Evolutionary conservation across 2,329 filamentous ascomycete species (phyloP).

Genomic region (Nigrospora osmanthi): DNA sequence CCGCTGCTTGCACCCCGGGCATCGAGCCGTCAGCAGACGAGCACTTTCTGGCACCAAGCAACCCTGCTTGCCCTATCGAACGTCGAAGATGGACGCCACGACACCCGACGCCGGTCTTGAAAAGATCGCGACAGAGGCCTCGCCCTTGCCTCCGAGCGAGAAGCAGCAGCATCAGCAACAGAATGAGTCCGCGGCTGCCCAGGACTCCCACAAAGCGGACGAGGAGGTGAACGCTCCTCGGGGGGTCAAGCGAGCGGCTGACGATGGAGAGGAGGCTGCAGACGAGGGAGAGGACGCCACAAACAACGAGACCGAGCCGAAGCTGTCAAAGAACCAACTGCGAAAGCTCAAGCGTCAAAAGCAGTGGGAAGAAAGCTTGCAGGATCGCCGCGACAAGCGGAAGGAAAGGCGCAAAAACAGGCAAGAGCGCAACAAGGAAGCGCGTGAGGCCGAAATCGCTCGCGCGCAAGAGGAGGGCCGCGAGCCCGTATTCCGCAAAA

Average conservation of each 20-base stretch:
- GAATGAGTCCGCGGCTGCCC: too few relatives aligned
- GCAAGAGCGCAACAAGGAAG: conserved; percentile 39
- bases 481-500: conserved; percentile 30
- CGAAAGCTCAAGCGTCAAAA: conserved; percentile 70
- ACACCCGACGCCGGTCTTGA: too few relatives aligned
- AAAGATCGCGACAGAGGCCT: too few relatives aligned
- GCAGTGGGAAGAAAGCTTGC: conserved; percentile 68
- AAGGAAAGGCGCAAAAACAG: conserved; percentile 46
- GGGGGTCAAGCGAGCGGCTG: conserved; percentile 23
- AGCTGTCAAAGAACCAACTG: conserved; percentile 75
- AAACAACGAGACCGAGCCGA: conserved; percentile 3
- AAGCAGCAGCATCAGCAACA: too few relatives aligned
- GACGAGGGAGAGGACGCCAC: conserved; percentile 50
- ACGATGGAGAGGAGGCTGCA: conserved; percentile 46
- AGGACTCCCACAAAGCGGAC: not conserved
- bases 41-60: too few relatives aligned
- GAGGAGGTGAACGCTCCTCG: not conserved
- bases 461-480: conserved; percentile 31
- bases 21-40: too few relatives aligned
- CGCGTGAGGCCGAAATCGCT: conserved; percentile 41
- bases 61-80: too few relatives aligned
- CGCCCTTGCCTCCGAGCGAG: too few relatives aligned
- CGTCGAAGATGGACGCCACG: too few relatives aligned
- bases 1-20: too few relatives aligned
- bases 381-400: conserved; percentile 35